Evolutionary conservation across 257 asterid species (phyloP), one percentile per base, ranked within the genome.

Genomic region (Nicotiana sylvestris): DNA sequence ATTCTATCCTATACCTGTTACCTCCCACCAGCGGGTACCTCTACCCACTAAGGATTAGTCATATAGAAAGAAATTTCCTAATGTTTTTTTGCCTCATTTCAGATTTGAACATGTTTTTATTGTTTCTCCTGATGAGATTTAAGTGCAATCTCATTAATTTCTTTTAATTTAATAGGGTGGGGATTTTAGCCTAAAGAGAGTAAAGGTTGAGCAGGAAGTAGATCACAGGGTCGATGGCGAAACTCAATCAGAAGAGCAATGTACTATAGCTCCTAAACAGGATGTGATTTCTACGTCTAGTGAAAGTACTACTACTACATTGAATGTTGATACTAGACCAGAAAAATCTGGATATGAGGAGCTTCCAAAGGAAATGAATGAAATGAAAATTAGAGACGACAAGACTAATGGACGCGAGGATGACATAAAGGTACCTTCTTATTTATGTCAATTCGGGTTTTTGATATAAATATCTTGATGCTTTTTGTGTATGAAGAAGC

Each of bases 171-270:
- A 70, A 53, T 68, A 92, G 97, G 91, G 83, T 81, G 94, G 92
- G 80, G 95, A 93, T 82, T 87, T 91, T 70, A 76, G 84, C 88
- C 65, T 78, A 37, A 90, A 89, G 87, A 89, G 90, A 88, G 92
- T 83, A 79, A 96, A 90, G 86, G 87, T 90, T 84, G 96, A 91
- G 68, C 92, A 88, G 87, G 94, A 86, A 65, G 82, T 80, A 9
- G 91, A 88, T 76, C 85, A 82, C 46, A 87, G 81, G 82, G 86
- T 82, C 9, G 87, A 83, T 25, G 60, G 82, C 21, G 90, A 91
- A 79, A 81, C 55, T 51, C 90, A 86, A 58, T 68, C 83, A 5
- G 84, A 81, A 58, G 93, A 89, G 83, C 85, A 67, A 25, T 49
- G 86, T 82, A 37, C 72, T 68, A 82, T 87, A 81, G 85, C 83